Evolutionary conservation across 1,284 basidiomycete genomes (phyloP).

Genomic region (Cutaneotrichosporon mucoides): DNA sequence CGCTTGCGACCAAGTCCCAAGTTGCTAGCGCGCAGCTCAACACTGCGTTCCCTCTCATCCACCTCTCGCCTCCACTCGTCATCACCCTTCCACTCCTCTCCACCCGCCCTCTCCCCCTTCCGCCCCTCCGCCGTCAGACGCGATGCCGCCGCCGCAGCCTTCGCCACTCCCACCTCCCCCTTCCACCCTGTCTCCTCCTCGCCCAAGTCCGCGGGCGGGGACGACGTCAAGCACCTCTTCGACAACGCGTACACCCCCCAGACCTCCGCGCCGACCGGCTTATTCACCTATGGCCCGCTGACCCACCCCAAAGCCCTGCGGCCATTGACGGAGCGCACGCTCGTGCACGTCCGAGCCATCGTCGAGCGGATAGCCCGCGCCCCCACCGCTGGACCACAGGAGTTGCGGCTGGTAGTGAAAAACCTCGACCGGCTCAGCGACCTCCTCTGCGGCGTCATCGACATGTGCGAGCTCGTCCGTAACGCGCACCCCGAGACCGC

Average conservation of each 20-base stretch:
- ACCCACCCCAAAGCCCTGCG: conserved; percentile 33
- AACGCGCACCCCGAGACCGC: conserved; percentile 82
- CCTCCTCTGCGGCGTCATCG: conserved; percentile 91
- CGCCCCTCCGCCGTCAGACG: neutral
- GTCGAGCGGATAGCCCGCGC: conserved; percentile 51
- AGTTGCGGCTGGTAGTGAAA: conserved; percentile 81
- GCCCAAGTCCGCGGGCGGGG: neutral
- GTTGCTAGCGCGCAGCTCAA: neutral
- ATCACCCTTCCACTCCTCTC: too few relatives aligned
- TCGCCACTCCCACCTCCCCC: neutral
- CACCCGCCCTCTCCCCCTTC: neutral
- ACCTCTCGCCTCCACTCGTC: too few relatives aligned
- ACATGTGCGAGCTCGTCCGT: conserved; percentile 87
- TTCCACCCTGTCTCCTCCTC: neutral
- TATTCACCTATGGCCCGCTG: conserved; percentile 44
- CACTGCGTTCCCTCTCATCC: neutral
- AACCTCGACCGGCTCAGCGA: conserved; percentile 93
- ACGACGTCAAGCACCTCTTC: conserved; percentile 15
- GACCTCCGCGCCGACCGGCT: conserved; percentile 24
- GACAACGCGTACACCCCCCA: conserved; percentile 13
- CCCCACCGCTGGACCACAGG: conserved; percentile 43
- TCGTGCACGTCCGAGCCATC: conserved; percentile 41
- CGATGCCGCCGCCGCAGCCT: neutral
- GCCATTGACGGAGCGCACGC: conserved; percentile 40
- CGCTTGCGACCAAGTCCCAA: neutral